phyloP scores from a whole-genome alignment of 2,329 filamentous ascomycete genomes.

The Fusarium sp. region DNA sequence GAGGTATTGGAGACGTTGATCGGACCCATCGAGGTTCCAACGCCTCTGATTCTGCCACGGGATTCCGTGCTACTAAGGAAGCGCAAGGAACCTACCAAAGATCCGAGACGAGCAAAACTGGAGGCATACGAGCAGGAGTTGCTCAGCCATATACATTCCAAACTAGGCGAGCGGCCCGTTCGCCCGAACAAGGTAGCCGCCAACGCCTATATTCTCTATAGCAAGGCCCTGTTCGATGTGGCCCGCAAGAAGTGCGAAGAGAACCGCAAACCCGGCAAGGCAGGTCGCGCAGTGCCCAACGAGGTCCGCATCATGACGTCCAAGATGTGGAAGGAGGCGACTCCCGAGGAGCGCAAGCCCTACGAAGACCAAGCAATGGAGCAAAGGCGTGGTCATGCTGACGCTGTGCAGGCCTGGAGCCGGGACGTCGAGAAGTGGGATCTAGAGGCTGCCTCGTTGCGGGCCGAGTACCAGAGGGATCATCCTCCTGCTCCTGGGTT shows the following conservation, averaged over 20 bases:
- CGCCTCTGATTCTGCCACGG: slow-evolving; percentile 75
- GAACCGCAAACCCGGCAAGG: slow-evolving; percentile 67
- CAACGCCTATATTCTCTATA: slow-evolving; percentile 90
- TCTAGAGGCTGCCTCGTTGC: slow-evolving; percentile 63
- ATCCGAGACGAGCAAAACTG: slow-evolving; percentile 60
- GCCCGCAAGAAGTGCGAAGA: slow-evolving; percentile 68
- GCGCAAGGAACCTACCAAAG: slow-evolving; percentile 60
- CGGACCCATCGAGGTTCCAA: slow-evolving; percentile 79
- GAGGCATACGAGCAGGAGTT: slow-evolving; percentile 65
- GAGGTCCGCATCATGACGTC: slow-evolving; percentile 87
- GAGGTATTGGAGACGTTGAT: slow-evolving; percentile 83
- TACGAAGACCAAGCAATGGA: slow-evolving; percentile 77
- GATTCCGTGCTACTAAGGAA: slow-evolving; percentile 61
- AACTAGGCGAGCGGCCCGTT: slow-evolving; percentile 76
- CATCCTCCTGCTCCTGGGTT: slow-evolving; percentile 52
- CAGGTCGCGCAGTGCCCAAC: slow-evolving; percentile 70
- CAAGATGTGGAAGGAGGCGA: slow-evolving; percentile 86
- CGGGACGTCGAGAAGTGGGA: slow-evolving; percentile 76
- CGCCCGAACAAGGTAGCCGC: slow-evolving; percentile 76
- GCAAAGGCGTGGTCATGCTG: slow-evolving; percentile 71
- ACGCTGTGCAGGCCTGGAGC: slow-evolving; percentile 66
- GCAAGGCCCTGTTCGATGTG: slow-evolving; percentile 75
- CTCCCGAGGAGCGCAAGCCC: slow-evolving; percentile 73
- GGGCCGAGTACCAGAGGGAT: slow-evolving; percentile 60
- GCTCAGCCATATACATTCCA: slow-evolving; percentile 59